phyloP scores from a whole-genome alignment of 1,284 basidiomycete genomes.

The Cerioporus squamosus region DNA sequence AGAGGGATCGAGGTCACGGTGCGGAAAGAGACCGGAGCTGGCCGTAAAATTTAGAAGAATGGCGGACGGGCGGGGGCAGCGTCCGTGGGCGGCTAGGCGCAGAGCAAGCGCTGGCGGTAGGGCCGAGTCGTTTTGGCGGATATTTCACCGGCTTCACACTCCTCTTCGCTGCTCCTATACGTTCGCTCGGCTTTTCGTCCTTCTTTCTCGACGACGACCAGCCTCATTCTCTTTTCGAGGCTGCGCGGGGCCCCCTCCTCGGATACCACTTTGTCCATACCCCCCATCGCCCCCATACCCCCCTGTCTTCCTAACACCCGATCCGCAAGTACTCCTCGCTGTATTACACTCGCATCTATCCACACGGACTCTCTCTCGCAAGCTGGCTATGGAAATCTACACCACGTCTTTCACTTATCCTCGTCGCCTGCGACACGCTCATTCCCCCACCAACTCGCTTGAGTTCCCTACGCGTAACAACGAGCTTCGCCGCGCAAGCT shows the following conservation, averaged over 20 bases:
- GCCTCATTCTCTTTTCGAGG: constrained; percentile 34
- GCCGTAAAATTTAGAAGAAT: constrained; percentile 10
- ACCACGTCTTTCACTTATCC: constrained; percentile 91
- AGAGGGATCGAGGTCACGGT: constrained; percentile 14
- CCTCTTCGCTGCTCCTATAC: constrained; percentile 30
- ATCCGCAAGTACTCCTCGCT: constrained; percentile 29
- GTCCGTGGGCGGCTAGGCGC: not conserved
- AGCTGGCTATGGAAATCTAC: constrained; percentile 82
- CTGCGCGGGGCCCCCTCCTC: constrained; percentile 35
- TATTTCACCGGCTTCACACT: constrained; percentile 21
- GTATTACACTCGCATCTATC: constrained; percentile 38
- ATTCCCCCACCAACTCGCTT: constrained; percentile 64
- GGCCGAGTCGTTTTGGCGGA: constrained; percentile 12
- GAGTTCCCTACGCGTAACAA: constrained; percentile 52
- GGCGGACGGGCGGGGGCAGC: not conserved
- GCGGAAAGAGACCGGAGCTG: constrained; percentile 5
- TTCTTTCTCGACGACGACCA: constrained; percentile 35
- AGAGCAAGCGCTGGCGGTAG: not conserved
- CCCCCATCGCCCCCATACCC: constrained; percentile 41
- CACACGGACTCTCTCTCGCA: constrained; percentile 24
- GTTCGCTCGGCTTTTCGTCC: constrained; percentile 30
- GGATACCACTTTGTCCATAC: constrained; percentile 45
- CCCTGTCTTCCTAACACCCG: constrained; percentile 40
- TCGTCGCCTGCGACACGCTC: constrained; percentile 71
- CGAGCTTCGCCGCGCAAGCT: constrained; percentile 47